A percentile compares a stretch with the other conserved stretches of the same genome.
These are phyloP conservation scores for Dalbergia oliveri DNA, from an alignment of 306 rosid species.

Conservation along the genomic window DNA sequence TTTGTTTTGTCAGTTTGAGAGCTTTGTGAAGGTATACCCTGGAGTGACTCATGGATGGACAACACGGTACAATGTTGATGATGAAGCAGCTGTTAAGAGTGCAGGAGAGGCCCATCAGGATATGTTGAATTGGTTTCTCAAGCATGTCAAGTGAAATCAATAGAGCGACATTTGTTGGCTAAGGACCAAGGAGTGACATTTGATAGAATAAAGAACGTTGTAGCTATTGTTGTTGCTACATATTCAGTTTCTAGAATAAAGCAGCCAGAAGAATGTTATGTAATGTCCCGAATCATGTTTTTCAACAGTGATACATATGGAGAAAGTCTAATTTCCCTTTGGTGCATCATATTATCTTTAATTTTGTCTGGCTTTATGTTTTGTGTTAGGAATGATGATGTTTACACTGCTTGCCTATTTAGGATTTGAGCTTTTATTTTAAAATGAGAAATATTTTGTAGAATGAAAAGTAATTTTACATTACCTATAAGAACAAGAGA, in stretches of 20 bases:
- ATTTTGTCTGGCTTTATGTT: no score
- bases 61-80: conserved; percentile 58
- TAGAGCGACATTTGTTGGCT: not conserved
- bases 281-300: not conserved
- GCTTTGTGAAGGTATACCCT: conserved; percentile 69
- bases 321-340: not conserved
- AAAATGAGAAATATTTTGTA: no score
- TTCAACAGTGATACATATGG: not conserved
- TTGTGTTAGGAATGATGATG: no score
- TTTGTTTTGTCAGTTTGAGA: conserved; percentile 48
- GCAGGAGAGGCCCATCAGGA: conserved; percentile 77
- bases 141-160: conserved; percentile 53
- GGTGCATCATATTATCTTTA: not conserved
- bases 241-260: not conserved
- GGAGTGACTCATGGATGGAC: conserved; percentile 76
- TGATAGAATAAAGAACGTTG: not conserved
- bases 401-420: no score
- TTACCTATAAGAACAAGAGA: no score
- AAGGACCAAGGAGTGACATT: not conserved
- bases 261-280: not conserved
- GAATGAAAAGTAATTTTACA: no score
- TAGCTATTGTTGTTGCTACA: not conserved
- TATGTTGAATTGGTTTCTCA: conserved; percentile 70
- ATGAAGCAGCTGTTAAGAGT: conserved; percentile 55
- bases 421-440: no score